Conservation (phyloP, 495 filamentous ascomycete genomes). For the Glutinoglossum americanum region DNA sequence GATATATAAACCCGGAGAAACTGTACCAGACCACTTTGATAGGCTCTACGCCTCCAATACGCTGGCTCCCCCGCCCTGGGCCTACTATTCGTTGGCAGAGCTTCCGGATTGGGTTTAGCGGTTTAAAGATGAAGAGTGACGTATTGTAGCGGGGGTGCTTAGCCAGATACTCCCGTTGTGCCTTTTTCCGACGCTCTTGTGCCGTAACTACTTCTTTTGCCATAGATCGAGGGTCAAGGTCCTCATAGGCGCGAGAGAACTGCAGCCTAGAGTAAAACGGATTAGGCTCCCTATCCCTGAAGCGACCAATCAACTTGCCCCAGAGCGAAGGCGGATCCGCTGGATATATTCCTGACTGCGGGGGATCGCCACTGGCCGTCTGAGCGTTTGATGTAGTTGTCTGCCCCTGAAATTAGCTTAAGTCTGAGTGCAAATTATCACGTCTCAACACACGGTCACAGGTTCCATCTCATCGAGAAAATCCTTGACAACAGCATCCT, state of each 20-base stretch:
- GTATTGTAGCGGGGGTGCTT: conserved; percentile 85
- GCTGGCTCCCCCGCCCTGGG: conserved; percentile 65
- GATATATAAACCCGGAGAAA: conserved; percentile 87
- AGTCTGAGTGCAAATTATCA: neutral
- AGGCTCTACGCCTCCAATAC: conserved; percentile 69
- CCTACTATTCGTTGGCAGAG: conserved; percentile 83
- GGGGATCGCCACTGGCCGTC: conserved; percentile 36
- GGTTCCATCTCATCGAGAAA: conserved; percentile 58
- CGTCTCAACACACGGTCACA: neutral
- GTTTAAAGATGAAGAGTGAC: conserved; percentile 68
- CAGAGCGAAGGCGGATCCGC: conserved; percentile 34
- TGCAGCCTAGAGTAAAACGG: conserved; percentile 78
- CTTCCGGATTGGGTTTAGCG: conserved; percentile 51
- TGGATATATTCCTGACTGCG: conserved; percentile 20
- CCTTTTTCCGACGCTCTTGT: conserved; percentile 56
- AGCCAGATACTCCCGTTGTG: conserved; percentile 73
- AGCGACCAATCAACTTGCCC: conserved; percentile 26
- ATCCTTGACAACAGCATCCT: conserved; percentile 82
- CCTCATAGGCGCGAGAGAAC: conserved; percentile 49
- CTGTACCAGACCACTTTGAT: conserved; percentile 75
- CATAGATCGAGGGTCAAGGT: conserved; percentile 66
- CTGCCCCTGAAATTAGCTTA: neutral
- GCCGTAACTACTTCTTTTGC: conserved; percentile 76
- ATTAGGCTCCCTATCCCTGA: conserved; percentile 60
- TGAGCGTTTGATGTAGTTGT: neutral